These are phyloP conservation scores for Plectosphaerella plurivora DNA, from an alignment of 2,329 filamentous ascomycete genomes.

Conservation along the genomic window DNA sequence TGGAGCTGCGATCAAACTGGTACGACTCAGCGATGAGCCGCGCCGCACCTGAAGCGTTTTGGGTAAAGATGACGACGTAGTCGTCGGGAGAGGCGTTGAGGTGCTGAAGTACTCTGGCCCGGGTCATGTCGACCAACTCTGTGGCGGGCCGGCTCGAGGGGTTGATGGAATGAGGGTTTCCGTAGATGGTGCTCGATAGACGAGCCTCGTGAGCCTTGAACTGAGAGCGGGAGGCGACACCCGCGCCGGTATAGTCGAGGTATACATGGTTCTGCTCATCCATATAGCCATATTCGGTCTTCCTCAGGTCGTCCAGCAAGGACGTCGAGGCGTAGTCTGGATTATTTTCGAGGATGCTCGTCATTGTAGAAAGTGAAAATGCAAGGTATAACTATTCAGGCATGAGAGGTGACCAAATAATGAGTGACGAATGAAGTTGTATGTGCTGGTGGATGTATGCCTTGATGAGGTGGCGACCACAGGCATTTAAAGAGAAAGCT, in stretches of 20 bases:
- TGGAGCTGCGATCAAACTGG: constrained; percentile 18
- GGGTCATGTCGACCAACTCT: constrained; percentile 22
- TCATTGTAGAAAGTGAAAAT: constrained; percentile 1
- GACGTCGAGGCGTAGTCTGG: constrained; percentile 28
- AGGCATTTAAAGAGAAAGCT: too few relatives aligned
- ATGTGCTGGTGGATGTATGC: too few relatives aligned
- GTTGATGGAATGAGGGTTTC: constrained; percentile 35
- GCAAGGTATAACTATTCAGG: too few relatives aligned
- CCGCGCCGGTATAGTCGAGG: constrained; percentile 35
- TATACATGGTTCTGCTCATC: constrained; percentile 32
- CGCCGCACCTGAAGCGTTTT: constrained; percentile 33
- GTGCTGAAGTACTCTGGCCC: constrained; percentile 24
- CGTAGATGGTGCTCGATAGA: constrained; percentile 22
- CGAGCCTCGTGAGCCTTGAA: constrained; percentile 23
- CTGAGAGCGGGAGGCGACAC: constrained; percentile 28
- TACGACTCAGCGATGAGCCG: constrained; percentile 34
- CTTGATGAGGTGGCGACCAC: too few relatives aligned
- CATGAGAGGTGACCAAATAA: too few relatives aligned
- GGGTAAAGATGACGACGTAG: constrained; percentile 34
- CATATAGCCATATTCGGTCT: constrained; percentile 28
- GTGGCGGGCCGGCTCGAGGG: constrained; percentile 30
- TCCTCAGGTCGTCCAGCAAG: constrained; percentile 24
- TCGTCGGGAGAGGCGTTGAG: constrained; percentile 29
- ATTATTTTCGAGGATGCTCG: constrained; percentile 13
- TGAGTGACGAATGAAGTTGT: too few relatives aligned